Evolutionary conservation across 371 early-diverging fungal species (phyloP).

Genomic region (Actinomortierella wolfii): DNA sequence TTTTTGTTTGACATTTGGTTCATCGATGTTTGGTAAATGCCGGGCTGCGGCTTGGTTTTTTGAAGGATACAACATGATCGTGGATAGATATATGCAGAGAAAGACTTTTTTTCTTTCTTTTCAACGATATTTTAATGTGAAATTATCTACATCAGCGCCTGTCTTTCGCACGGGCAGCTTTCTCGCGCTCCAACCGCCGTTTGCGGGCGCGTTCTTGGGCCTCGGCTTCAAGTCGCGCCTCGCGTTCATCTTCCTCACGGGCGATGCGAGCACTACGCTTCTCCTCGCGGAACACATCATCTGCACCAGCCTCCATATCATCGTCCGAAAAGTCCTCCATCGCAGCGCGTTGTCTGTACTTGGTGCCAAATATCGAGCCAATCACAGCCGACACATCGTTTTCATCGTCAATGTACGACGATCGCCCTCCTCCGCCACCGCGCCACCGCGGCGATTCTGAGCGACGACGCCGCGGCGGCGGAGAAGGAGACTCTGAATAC

Average conservation of each 20-base stretch:
- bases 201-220: slow-evolving; percentile 68
- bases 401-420: slow-evolving; percentile 53
- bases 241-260: slow-evolving; percentile 34
- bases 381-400: slow-evolving; percentile 55
- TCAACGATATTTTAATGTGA: too few species aligned
- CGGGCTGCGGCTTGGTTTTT: too few species aligned
- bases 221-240: slow-evolving; percentile 62
- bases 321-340: slow-evolving; percentile 62
- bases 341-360: slow-evolving; percentile 41
- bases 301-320: slow-evolving; percentile 66
- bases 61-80: too few species aligned
- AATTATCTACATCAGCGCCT: too few species aligned
- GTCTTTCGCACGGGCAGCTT: background rate
- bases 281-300: slow-evolving; percentile 62
- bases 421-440: slow-evolving; percentile 45
- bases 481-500: slow-evolving; percentile 19
- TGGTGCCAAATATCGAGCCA: slow-evolving; percentile 53
- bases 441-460: slow-evolving; percentile 16
- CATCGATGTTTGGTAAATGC: too few species aligned
- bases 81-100: too few species aligned
- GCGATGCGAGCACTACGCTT: slow-evolving; percentile 62
- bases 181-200: slow-evolving; percentile 46
- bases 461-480: slow-evolving; percentile 3
- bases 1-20: too few species aligned
- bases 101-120: too few species aligned